Conservation (phyloP, 1,284 basidiomycete species). For the Psilocybe mexicana region DNA sequence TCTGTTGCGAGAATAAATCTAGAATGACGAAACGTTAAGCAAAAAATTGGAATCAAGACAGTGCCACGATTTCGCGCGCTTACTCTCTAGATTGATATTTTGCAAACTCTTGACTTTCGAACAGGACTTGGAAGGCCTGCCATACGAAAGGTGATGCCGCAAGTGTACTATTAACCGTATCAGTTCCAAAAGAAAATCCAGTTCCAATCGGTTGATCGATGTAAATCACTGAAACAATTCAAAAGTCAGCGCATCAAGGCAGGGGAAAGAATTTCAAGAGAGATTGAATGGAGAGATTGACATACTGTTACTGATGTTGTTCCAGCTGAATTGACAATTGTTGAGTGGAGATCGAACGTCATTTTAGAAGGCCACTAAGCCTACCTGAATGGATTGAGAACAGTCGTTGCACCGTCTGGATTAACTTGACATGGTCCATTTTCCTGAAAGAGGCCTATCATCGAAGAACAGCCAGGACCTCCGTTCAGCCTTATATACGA, state of each 20-base stretch:
- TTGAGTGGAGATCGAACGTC: too few species aligned
- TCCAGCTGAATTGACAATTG: conserved; percentile 50
- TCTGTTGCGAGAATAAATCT: conserved; percentile 68
- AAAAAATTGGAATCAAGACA: neutral
- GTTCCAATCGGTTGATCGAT: conserved; percentile 76
- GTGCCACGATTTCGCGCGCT: conserved; percentile 16
- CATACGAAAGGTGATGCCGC: conserved; percentile 55
- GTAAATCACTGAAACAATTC: conserved; percentile 55
- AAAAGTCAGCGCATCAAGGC: too few species aligned
- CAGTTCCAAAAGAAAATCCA: conserved; percentile 63
- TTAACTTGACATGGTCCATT: conserved; percentile 63
- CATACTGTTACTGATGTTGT: conserved; percentile 65
- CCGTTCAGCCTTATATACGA: conserved; percentile 53
- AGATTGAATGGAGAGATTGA: neutral
- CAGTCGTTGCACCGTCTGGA: conserved; percentile 50
- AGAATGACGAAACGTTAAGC: neutral
- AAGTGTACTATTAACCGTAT: conserved; percentile 55
- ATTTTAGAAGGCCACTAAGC: neutral
- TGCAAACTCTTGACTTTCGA: conserved; percentile 61
- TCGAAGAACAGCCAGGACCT: conserved; percentile 62
- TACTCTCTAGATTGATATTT: conserved; percentile 60
- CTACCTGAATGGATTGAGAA: conserved; percentile 56
- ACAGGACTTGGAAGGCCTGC: conserved; percentile 67
- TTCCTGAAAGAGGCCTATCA: conserved; percentile 71
- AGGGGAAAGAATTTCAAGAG: too few species aligned